Conservation (phyloP, 2,329 filamentous ascomycete genomes). For the Aaosphaeria pasadenensis region DNA sequence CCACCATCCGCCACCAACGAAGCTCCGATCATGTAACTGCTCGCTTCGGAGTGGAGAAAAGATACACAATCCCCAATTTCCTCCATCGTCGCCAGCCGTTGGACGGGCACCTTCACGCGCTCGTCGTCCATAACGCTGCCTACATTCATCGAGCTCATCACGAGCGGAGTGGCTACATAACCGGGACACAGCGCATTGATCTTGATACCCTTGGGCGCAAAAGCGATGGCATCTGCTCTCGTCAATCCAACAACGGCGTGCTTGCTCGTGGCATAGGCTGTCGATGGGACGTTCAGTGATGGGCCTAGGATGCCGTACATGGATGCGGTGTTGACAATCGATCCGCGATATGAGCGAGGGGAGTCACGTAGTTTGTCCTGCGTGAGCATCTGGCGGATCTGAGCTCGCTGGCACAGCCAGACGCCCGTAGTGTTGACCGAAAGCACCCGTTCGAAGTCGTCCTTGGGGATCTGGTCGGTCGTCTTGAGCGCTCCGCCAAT, state of each 20-base stretch:
- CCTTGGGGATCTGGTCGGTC: conserved; percentile 47
- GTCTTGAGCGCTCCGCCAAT: conserved; percentile 42
- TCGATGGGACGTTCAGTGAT: conserved; percentile 34
- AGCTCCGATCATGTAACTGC: conserved; percentile 68
- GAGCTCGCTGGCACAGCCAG: conserved; percentile 55
- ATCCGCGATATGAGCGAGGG: conserved; percentile 42
- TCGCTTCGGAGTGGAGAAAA: conserved; percentile 70
- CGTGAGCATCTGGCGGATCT: conserved; percentile 51
- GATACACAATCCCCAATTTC: conserved; percentile 71
- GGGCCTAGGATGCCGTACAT: conserved; percentile 50
- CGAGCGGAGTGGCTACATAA: conserved; percentile 45
- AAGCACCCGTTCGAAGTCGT: conserved; percentile 51
- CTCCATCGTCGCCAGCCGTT: conserved; percentile 52
- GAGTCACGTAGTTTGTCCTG: conserved; percentile 41
- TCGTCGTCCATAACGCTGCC: conserved; percentile 37
- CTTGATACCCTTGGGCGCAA: conserved; percentile 51
- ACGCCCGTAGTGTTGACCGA: conserved; percentile 56
- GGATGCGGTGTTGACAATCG: conserved; percentile 55
- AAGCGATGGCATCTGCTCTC: conserved; percentile 52
- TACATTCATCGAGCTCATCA: conserved; percentile 18
- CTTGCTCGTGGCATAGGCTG: conserved; percentile 52
- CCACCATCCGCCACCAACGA: conserved; percentile 63
- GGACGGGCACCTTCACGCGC: conserved; percentile 41
- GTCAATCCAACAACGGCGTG: conserved; percentile 56
- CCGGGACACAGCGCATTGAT: conserved; percentile 61